Base-by-base conservation (phyloP, 345 rosid genomes). In the Garcia nutans region DNA sequence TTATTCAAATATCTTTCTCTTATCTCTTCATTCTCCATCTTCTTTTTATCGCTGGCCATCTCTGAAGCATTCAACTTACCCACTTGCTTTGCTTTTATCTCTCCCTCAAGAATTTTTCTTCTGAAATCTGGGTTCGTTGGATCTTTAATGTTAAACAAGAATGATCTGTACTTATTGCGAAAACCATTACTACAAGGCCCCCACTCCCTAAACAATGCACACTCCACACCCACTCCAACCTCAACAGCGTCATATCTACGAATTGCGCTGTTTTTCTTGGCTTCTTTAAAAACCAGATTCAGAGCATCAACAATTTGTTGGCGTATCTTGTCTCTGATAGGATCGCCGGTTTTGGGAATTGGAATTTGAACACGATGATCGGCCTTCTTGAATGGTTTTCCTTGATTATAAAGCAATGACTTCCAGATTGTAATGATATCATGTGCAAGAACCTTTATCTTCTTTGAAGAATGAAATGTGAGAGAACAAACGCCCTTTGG, bases 31-130 rank as follows among this genome's bases (percentile, higher is more conserved):
- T 15, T 28, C 59, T 66, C 65, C 19, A 8, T 37, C 17, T 45
- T 42, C 72, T 24, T 55, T 45, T 68, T 65, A 10, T 67, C 44
- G 28, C 78, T 76, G 17, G 67, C 78, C 78, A 76, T 76, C 12
- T 76, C 73, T 58, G 22, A 26, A 10, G 49, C 1, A 11, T 24
- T 58, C 49, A 76, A 4, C 5, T 19, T 45, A 10, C 23, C 28
- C 20, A 75, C 19, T 47, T 11, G 22, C 66, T 44, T 66, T 13
- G 65, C 44, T 12, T 75, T 45, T 2, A 75, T 26, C 17, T 67
- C 65, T n/a, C 78, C 78, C 13, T 45, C 57, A 7, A 75, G 66
- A 47, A 75, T 65, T 44, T 57, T 67, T 56, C 78, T 75, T 42
- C 78, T 42, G 24, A 67, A 66, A 57, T 75, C 78, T 17, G 72